Base-by-base conservation (phyloP, 495 filamentous ascomycete genomes). In the Penicillium riverlandense region DNA sequence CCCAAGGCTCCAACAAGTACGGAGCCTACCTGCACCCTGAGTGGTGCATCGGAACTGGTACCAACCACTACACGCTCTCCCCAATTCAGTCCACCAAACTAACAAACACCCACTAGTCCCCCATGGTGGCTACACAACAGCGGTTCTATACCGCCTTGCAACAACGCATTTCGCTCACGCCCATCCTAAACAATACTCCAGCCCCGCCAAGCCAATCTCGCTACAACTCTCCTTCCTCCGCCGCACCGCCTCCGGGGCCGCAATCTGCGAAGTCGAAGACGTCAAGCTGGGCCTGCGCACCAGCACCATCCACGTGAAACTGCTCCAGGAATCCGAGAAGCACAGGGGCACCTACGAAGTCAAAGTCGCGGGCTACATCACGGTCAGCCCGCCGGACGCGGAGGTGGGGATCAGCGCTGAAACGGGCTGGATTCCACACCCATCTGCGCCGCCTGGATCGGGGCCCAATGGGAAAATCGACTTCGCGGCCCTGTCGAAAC, bases 91-190 rank as follows among this genome's bases (percentile, higher is more conserved):
- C 4, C 11, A 11, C 8, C 28, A 15, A 11, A 16, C 34, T 13
- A 16, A 30, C 29, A 7, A 30, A 10, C 5, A 43, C 1, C 6
- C 4, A 33, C 10, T 54, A 87, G 88, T 95, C 6, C 87, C 87
- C 13, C 86, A 95, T 54, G 88, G 88, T 45, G 89, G 88, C 37
- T 91, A 84, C 54, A 80, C 85, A 9, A 82, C 82, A 13, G 69
- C 82, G 5, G 59, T 79, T 42, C 61, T 94, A 46, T 74, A 87
- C 52, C 62, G 67, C 11, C 75, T 84, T 14, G 78, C 80, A 7
- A 58, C 61, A 2, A 69, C 64, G 11, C 85, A 91, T 61, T 88
- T 86, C 65, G 57, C 54, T 35, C 81, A 78, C 27, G 78, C 82
- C 8, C 79, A 88, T 42, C 54, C 72, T 30, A 61, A 63, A 0